A percentile compares a stretch with the other conserved stretches of the same genome.
Evolutionary conservation across 176 grass and related monocot species (phyloP).

Genomic region (Secale cereale): DNA sequence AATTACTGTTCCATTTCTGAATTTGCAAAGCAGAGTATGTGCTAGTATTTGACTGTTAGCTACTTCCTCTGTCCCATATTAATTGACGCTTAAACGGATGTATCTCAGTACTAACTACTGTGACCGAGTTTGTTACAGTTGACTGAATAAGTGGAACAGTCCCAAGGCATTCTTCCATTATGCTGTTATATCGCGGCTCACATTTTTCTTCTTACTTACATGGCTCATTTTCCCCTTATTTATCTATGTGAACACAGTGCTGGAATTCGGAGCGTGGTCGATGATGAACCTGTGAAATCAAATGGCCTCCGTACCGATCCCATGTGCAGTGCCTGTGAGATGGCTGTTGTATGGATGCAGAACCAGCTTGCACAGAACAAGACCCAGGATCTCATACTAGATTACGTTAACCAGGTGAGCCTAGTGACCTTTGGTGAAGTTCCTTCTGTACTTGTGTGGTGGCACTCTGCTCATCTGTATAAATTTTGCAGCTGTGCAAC

Average conservation of each 20-base stretch:
- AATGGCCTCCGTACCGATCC: slow-evolving; percentile 39
- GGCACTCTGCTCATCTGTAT: not conserved
- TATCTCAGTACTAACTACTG: not conserved
- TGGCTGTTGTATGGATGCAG: slow-evolving; percentile 99
- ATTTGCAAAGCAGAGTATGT: not conserved
- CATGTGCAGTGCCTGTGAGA: slow-evolving; percentile 94
- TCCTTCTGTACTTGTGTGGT: not conserved
- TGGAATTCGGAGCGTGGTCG: slow-evolving; percentile 78
- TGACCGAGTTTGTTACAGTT: not conserved
- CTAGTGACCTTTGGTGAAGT: not conserved
- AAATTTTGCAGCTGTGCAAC: slow-evolving; percentile 68
- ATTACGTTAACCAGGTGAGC: slow-evolving; percentile 72
- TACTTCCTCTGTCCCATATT: too few species aligned
- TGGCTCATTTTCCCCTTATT: not conserved
- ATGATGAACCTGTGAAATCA: slow-evolving; percentile 34
- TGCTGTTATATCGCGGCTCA: not conserved
- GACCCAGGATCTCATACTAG: slow-evolving; percentile 65
- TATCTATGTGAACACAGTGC: slow-evolving; percentile 28
- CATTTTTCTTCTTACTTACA: not conserved
- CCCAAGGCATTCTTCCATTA: not conserved
- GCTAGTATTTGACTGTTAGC: not conserved
- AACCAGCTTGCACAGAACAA: slow-evolving; percentile 81
- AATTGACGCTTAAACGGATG: too few species aligned
- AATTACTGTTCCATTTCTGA: not conserved
- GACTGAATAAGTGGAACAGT: not conserved